These are phyloP conservation scores for Trametes meyenii DNA, from an alignment of 768 basidiomycete genomes.

Conservation along the genomic window DNA sequence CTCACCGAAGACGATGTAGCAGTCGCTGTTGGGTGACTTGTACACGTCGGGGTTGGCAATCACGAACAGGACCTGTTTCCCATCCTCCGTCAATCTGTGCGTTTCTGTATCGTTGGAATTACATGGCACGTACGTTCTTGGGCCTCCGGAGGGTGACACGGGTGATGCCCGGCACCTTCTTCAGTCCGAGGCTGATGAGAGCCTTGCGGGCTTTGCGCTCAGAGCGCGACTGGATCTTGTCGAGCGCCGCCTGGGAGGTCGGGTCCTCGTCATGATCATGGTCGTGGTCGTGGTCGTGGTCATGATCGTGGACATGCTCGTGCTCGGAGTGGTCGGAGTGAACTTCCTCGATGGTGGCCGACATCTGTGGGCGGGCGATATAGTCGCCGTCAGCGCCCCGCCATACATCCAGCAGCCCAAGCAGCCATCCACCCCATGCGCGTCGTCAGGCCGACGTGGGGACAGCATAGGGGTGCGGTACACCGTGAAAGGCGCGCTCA, in stretches of 20 bases:
- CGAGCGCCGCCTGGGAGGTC: slow-evolving; percentile 79
- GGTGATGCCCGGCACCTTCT: slow-evolving; percentile 90
- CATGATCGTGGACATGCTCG: slow-evolving; percentile 52
- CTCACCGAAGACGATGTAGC: slow-evolving; percentile 99
- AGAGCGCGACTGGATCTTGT: slow-evolving; percentile 92
- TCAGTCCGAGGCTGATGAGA: slow-evolving; percentile 86
- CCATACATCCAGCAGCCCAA: slow-evolving; percentile 33
- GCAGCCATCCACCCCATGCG: slow-evolving; percentile 36
- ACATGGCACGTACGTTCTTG: slow-evolving; percentile 71
- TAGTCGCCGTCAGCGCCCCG: slow-evolving; percentile 11
- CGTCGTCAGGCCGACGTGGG: background rate
- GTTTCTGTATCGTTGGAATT: background rate
- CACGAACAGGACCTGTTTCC: slow-evolving; percentile 79
- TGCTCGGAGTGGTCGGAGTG: slow-evolving; percentile 76
- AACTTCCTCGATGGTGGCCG: slow-evolving; percentile 84
- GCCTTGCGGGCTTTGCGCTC: slow-evolving; percentile 97
- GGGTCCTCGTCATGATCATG: slow-evolving; percentile 77
- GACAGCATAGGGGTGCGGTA: background rate
- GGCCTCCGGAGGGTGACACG: slow-evolving; percentile 93
- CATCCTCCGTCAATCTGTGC: background rate
- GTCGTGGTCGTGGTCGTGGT: slow-evolving; percentile 57
- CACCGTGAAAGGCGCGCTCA: slow-evolving; percentile 25
- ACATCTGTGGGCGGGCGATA: slow-evolving; percentile 51
- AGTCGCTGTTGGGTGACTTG: slow-evolving; percentile 96
- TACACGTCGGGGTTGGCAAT: slow-evolving; percentile 94